Evolutionary conservation across 2,329 filamentous ascomycete genomes (phyloP).

Genomic region (Colletotrichum sublineola): DNA sequence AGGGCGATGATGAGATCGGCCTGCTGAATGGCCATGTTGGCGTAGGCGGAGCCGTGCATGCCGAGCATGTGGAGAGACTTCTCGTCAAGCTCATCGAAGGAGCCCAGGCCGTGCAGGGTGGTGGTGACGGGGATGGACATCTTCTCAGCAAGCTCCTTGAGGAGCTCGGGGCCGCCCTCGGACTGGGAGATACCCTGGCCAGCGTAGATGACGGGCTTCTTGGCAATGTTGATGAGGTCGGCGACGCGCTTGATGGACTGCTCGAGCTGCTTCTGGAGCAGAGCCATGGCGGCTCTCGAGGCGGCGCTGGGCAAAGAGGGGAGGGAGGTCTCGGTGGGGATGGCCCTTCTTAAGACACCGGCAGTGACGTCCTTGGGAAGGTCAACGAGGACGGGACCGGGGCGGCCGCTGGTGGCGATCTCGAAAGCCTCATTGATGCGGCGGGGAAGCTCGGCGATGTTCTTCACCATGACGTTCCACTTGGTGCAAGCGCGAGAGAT

Average conservation of each 20-base stretch:
- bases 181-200: conserved; percentile 89
- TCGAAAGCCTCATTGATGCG: conserved; percentile 98
- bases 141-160: conserved; percentile 92
- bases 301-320: conserved; percentile 89
- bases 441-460: conserved; percentile 89
- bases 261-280: conserved; percentile 79
- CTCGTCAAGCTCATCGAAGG: conserved; percentile 91
- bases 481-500: conserved; percentile 97
- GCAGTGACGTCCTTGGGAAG: conserved; percentile 97
- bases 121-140: conserved; percentile 94
- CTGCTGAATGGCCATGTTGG: conserved; percentile 98
- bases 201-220: conserved; percentile 96
- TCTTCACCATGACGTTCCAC: conserved; percentile 99
- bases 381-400: conserved; percentile 95
- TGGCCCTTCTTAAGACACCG: conserved; percentile 83
- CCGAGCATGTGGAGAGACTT: conserved; percentile 98
- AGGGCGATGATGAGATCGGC: conserved; percentile 96
- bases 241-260: conserved; percentile 82
- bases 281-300: conserved; percentile 81
- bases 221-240: conserved; percentile 84
- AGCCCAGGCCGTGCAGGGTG: conserved; percentile 92
- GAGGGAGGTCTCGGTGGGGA: conserved; percentile 80
- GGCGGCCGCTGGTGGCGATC: conserved; percentile 93
- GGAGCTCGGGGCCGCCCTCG: conserved; percentile 81
- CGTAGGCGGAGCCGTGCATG: conserved; percentile 97